These are phyloP conservation scores for Fusarium sp. DNA, from an alignment of 2,329 filamentous ascomycete species.

Conservation along the genomic window DNA sequence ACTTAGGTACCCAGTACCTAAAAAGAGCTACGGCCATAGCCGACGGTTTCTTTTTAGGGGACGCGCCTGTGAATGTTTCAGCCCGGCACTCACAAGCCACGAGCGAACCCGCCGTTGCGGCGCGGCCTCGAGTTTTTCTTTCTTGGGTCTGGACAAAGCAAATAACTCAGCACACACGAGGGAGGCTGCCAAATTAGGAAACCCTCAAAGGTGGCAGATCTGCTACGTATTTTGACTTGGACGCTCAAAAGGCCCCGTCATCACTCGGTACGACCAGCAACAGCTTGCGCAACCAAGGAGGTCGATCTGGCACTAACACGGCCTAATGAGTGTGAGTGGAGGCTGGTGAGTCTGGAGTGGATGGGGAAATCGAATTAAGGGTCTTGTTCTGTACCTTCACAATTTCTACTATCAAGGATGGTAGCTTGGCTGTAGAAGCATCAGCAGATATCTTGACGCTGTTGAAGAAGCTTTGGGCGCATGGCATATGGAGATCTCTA, in stretches of 20 bases:
- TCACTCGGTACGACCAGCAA: constrained; percentile 16
- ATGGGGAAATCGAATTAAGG: constrained; percentile 39
- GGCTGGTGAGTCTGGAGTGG: constrained; percentile 33
- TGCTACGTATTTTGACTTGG: constrained; percentile 7
- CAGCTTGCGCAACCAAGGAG: constrained; percentile 34
- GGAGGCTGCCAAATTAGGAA: constrained; percentile 28
- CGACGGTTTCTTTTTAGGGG: constrained; percentile 25
- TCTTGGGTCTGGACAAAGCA: constrained; percentile 14
- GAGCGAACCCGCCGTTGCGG: constrained; percentile 4
- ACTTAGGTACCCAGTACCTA: not conserved
- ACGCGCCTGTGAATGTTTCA: constrained; percentile 27
- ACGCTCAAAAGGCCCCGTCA: constrained; percentile 18
- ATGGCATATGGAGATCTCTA: not conserved
- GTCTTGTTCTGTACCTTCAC: constrained; percentile 36
- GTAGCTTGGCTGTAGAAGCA: constrained; percentile 4
- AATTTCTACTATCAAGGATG: constrained; percentile 38
- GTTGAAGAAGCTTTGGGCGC: not conserved
- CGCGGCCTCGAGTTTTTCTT: not conserved
- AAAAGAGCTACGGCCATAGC: constrained; percentile 12
- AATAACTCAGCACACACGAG: constrained; percentile 18
- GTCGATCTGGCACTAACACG: constrained; percentile 38
- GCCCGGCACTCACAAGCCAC: constrained; percentile 39
- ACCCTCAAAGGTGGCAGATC: constrained; percentile 18
- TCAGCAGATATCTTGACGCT: not conserved
- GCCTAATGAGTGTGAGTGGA: constrained; percentile 33